phyloP scores from a whole-genome alignment of 2,329 filamentous ascomycete genomes.

The Penicillium aurantiogriseum region DNA sequence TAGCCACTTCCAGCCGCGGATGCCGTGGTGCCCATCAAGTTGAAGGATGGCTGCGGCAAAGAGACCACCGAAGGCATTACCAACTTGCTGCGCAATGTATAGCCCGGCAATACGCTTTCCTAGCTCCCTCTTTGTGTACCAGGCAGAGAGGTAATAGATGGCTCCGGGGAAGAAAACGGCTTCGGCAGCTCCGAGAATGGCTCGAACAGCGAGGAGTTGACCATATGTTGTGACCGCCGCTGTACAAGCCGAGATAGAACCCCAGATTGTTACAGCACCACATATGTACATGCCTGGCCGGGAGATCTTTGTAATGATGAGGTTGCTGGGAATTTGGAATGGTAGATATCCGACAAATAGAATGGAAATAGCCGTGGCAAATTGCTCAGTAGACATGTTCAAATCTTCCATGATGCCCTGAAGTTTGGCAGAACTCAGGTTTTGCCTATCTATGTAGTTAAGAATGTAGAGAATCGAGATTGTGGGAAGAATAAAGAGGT shows the following conservation, averaged over 20 bases:
- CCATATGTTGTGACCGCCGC: conserved; percentile 54
- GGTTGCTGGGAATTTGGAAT: conserved; percentile 48
- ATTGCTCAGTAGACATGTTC: conserved; percentile 37
- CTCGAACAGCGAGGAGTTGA: conserved; percentile 56
- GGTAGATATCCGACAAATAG: conserved; percentile 30
- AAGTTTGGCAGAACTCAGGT: conserved; percentile 41
- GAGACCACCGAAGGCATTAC: conserved; percentile 29
- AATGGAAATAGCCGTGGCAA: conserved; percentile 32
- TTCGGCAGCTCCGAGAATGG: conserved; percentile 62
- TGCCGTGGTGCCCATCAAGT: conserved; percentile 21
- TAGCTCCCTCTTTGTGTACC: conserved; percentile 41
- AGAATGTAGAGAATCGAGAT: conserved; percentile 43
- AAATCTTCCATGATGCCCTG: conserved; percentile 44
- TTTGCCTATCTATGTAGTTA: conserved; percentile 44
- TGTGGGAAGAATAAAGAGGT: conserved; percentile 31
- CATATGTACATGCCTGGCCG: conserved; percentile 55
- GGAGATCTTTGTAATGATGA: conserved; percentile 52
- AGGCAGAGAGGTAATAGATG: conserved; percentile 41
- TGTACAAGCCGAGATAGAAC: conserved; percentile 57
- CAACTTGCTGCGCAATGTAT: conserved; percentile 30
- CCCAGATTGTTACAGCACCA: conserved; percentile 59
- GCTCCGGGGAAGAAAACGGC: conserved; percentile 58
- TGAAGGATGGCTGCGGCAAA: conserved; percentile 29
- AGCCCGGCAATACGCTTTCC: conserved; percentile 33
- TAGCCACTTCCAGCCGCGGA: conserved; percentile 30